Evolutionary conservation across 2,329 filamentous ascomycete genomes (phyloP).

Genomic region (Exserohilum turcica): DNA sequence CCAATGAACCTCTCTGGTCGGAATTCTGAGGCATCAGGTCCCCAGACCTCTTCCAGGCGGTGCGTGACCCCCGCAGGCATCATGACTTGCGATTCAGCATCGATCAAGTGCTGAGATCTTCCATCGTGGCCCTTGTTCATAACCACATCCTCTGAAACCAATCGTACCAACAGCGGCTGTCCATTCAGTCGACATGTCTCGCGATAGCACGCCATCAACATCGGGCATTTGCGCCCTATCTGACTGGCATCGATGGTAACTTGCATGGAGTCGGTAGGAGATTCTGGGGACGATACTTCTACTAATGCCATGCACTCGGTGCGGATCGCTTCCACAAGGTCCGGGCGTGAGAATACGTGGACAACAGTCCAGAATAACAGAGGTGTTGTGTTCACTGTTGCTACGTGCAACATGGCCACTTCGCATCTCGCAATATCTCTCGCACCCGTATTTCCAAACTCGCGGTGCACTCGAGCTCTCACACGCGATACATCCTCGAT

Average conservation of each 20-base stretch:
- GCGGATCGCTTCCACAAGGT: not conserved
- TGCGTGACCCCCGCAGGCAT: not conserved
- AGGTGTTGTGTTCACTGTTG: not conserved
- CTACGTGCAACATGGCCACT: not conserved
- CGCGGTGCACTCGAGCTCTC: not conserved
- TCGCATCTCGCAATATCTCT: not conserved
- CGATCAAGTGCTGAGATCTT: not conserved
- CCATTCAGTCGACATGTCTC: constrained; percentile 1
- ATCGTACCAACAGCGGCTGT: not conserved
- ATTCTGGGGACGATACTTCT: not conserved
- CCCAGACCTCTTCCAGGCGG: not conserved
- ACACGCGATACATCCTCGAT: not conserved
- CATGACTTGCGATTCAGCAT: not conserved
- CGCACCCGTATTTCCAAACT: not conserved
- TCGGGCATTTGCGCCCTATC: not conserved
- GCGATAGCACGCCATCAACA: not conserved
- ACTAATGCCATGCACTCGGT: not conserved
- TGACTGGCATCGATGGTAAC: not conserved
- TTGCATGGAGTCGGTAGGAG: not conserved
- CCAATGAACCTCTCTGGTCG: not conserved
- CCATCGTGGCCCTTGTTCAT: not conserved
- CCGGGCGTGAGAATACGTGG: not conserved
- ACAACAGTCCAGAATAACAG: not conserved
- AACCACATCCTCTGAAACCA: not conserved
- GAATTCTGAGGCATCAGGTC: not conserved